Evolutionary conservation across 371 early-diverging fungal genomes (phyloP).

Genomic region (Mucor irregularis): DNA sequence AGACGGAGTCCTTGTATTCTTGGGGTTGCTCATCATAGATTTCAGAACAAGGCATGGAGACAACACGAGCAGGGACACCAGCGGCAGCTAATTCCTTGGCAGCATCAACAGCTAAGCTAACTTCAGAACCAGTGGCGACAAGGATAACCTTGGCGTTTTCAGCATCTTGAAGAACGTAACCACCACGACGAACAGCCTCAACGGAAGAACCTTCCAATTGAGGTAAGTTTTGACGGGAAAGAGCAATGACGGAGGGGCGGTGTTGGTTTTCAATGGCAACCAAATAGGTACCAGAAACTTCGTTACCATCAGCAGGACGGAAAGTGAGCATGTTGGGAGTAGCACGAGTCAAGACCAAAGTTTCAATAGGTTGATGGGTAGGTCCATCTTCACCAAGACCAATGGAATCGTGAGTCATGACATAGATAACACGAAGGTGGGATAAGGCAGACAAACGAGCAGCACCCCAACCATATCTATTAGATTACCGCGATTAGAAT

Average conservation of each 20-base stretch:
- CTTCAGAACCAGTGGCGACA: slow-evolving; percentile 97
- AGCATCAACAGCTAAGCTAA: slow-evolving; percentile 84
- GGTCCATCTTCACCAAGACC: slow-evolving; percentile 99
- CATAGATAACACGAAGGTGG: slow-evolving; percentile 87
- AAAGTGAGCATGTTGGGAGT: slow-evolving; percentile 90
- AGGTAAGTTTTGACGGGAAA: slow-evolving; percentile 96
- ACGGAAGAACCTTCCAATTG: slow-evolving; percentile 84
- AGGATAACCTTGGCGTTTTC: slow-evolving; percentile 67
- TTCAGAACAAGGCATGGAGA: slow-evolving; percentile 96
- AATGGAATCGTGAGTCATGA: slow-evolving; percentile 99
- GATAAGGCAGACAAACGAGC: slow-evolving; percentile 93
- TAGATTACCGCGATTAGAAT: neutral
- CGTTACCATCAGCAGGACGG: slow-evolving; percentile 98
- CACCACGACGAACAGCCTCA: slow-evolving; percentile 80
- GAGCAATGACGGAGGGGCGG: slow-evolving; percentile 87
- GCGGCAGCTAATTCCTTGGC: slow-evolving; percentile 70
- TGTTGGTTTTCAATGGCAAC: slow-evolving; percentile 71
- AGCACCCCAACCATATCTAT: slow-evolving; percentile 77
- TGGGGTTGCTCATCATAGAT: slow-evolving; percentile 91
- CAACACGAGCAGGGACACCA: slow-evolving; percentile 75
- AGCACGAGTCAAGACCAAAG: slow-evolving; percentile 92
- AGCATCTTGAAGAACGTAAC: slow-evolving; percentile 73
- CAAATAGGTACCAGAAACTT: slow-evolving; percentile 90
- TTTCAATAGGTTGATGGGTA: slow-evolving; percentile 99
- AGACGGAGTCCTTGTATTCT: slow-evolving; percentile 86